Conservation (phyloP, 2,329 filamentous ascomycete species). For the Talaromyces sp. region DNA sequence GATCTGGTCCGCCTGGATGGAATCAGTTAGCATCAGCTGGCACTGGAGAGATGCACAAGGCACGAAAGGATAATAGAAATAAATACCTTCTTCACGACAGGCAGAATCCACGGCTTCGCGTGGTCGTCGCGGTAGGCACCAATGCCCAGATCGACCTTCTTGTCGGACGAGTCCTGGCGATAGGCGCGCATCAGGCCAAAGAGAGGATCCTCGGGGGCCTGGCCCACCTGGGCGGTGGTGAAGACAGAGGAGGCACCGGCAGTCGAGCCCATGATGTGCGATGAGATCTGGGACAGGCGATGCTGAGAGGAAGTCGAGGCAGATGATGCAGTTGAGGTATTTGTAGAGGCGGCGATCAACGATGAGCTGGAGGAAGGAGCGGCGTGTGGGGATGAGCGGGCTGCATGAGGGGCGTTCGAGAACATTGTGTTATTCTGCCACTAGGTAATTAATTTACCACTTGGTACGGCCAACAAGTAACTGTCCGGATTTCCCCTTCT, state of each 20-base stretch:
- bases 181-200: conserved; percentile 90
- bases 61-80: neutral
- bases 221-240: conserved; percentile 69
- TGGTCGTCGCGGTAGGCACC: conserved; percentile 93
- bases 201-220: conserved; percentile 90
- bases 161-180: conserved; percentile 65
- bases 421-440: conserved; percentile 1
- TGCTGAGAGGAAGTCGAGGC: neutral
- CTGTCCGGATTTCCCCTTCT: neutral
- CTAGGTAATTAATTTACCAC: too few relatives aligned
- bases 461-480: neutral
- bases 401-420: conserved; percentile 2
- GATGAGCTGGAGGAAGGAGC: neutral
- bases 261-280: conserved; percentile 61
- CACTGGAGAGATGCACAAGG: neutral
- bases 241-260: conserved; percentile 62
- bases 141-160: conserved; percentile 93
- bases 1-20: conserved; percentile 75
- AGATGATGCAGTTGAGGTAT: neutral
- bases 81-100: conserved; percentile 86
- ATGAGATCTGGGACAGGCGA: conserved; percentile 29
- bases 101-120: conserved; percentile 94
- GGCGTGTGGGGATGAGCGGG: neutral
- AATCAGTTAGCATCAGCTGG: neutral
- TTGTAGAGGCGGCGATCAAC: neutral